Evolutionary conservation across 2,329 filamentous ascomycete species (phyloP).

Genomic region (Cordyceps farinosa): DNA sequence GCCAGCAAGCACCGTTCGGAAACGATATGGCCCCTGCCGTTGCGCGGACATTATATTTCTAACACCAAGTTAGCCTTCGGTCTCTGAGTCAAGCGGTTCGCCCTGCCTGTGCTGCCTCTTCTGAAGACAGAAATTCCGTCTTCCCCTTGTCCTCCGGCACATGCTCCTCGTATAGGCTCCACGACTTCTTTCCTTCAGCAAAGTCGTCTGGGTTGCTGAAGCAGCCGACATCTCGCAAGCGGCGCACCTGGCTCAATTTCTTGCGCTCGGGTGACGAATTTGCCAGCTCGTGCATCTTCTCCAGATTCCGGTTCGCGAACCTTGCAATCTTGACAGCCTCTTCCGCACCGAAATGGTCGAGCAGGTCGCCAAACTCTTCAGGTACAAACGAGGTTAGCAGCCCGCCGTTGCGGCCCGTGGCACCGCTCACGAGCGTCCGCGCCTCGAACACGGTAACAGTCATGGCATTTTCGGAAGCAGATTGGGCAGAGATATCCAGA

Average conservation of each 20-base stretch:
- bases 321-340: constrained; percentile 39
- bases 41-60: constrained; percentile 26
- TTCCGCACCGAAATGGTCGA: constrained; percentile 28
- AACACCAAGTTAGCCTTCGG: background rate
- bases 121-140: constrained; percentile 14
- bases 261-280: constrained; percentile 20
- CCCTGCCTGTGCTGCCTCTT: constrained; percentile 20
- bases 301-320: constrained; percentile 40
- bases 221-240: constrained; percentile 11
- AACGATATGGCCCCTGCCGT: constrained; percentile 13
- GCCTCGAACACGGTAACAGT: constrained; percentile 28
- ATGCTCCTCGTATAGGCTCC: constrained; percentile 18
- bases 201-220: constrained; percentile 23
- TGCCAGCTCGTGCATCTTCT: constrained; percentile 23
- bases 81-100: background rate
- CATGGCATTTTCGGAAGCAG: background rate
- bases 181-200: constrained; percentile 19
- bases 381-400: constrained; percentile 32
- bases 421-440: constrained; percentile 28
- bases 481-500: constrained; percentile 21
- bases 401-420: constrained; percentile 31
- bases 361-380: constrained; percentile 34
- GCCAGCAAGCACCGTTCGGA: constrained; percentile 36
- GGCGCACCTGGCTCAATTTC: constrained; percentile 22
- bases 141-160: constrained; percentile 22